Evolutionary conservation across 1,284 basidiomycete genomes (phyloP), one percentile per base, ranked within the genome.

Genomic region (Cutaneotrichosporon curvatum): DNA sequence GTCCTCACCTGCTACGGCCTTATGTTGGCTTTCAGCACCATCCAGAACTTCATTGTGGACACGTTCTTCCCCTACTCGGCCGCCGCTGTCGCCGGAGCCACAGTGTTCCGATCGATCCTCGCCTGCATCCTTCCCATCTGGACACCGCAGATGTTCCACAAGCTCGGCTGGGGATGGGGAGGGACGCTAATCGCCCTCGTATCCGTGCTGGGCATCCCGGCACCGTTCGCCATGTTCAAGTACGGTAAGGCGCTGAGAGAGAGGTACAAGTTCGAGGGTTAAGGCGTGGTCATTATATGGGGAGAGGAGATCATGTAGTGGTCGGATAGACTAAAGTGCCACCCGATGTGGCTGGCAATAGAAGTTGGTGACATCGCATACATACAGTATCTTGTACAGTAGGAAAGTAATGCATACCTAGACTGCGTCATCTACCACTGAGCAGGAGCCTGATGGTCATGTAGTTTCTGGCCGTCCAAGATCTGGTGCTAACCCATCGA

Each of bases 51-150:
- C 48, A 57, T 75, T 18, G 71, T 76, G 5, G 74, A 76, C 51
- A 68, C 68, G 5, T 74, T 74, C 45, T 65, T 70, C 19, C 75
- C 75, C 4, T 76, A 70, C 50, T 73, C 72, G 3, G 75, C 75
- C 0, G 70, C 71, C 1, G 74, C 69, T 0, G 67, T 70, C 6
- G 74, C 73, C 0, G 68, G 60, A 16, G 73, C 68, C 0, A 68
- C 64, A 9, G 61, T 60, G 14, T 21, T 55, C 1, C 63, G 75
- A 2, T 67, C 63, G 3, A 43, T 73, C 14, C 41, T 69, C 1
- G 75, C 72, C 2, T 70, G 70, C 22, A 54, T 71, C 7, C 62
- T 76, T 16, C 75, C 75, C 11, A 61, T 74, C 22, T 74, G 73
- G 45, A 57, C 61, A 0, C 60, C 68, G 1, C 58, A 68, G 28